Percentiles rank a stretch among this genome's conserved stretches.
Conservation (phyloP, 2,329 filamentous ascomycete species). For the Endothia cerciana region DNA sequence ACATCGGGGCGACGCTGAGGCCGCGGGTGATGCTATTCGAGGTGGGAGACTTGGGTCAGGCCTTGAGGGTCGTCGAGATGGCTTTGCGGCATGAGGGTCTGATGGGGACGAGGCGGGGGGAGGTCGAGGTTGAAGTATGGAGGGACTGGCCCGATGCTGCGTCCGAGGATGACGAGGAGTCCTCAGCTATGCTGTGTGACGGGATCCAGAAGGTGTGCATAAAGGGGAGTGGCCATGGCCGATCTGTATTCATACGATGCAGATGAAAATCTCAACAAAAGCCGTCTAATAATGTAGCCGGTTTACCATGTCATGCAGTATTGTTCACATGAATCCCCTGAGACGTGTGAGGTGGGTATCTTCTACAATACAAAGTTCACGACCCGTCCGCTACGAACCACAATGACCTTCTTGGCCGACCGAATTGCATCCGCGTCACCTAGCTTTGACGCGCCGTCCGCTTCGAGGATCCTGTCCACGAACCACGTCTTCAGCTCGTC, state of each 20-base stretch:
- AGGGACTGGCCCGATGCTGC: slow-evolving; percentile 63
- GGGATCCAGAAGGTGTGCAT: slow-evolving; percentile 39
- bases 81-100: slow-evolving; percentile 39
- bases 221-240: slow-evolving; percentile 52
- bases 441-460: slow-evolving; percentile 63
- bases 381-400: slow-evolving; percentile 68
- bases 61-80: slow-evolving; percentile 61
- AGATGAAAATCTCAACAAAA: slow-evolving; percentile 11
- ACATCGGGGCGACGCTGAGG: slow-evolving; percentile 51
- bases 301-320: not conserved
- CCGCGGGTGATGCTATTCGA: slow-evolving; percentile 69
- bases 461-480: slow-evolving; percentile 61
- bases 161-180: slow-evolving; percentile 36
- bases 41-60: slow-evolving; percentile 72
- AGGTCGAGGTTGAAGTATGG: slow-evolving; percentile 66
- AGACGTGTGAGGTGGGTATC: slow-evolving; percentile 25
- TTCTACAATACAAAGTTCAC: slow-evolving; percentile 71
- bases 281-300: not conserved
- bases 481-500: slow-evolving; percentile 63
- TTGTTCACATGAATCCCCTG: not conserved
- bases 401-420: slow-evolving; percentile 65
- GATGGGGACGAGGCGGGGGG: slow-evolving; percentile 34
- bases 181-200: slow-evolving; percentile 32
- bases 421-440: slow-evolving; percentile 50
- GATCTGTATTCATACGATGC: slow-evolving; percentile 46